phyloP scores from a whole-genome alignment of 169 alveolate genomes.

The Hepatocystis sp. region DNA sequence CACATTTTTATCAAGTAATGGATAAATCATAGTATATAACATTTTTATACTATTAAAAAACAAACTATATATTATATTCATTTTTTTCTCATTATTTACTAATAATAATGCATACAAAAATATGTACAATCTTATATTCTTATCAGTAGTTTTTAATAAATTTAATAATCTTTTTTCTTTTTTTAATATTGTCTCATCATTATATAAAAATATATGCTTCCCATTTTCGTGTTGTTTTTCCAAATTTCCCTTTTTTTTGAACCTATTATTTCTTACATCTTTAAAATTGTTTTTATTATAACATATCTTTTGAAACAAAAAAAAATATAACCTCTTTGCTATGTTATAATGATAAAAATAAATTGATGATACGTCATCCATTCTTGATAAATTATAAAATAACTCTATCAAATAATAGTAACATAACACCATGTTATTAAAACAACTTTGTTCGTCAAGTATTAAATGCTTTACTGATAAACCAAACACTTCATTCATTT shows the following conservation, averaged over 20 bases:
- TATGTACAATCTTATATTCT: slow-evolving; percentile 61
- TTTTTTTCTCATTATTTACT: slow-evolving; percentile 19
- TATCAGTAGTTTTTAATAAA: slow-evolving; percentile 37
- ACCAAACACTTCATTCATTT: neutral
- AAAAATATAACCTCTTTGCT: slow-evolving; percentile 68
- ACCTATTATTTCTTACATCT: slow-evolving; percentile 7
- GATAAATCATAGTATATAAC: slow-evolving; percentile 13
- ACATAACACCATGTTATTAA: slow-evolving; percentile 54
- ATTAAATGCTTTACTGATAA: slow-evolving; percentile 13
- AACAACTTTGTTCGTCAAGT: slow-evolving; percentile 18
- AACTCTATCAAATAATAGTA: slow-evolving; percentile 51
- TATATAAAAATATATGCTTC: neutral
- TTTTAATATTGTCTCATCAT: slow-evolving; percentile 2
- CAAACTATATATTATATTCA: slow-evolving; percentile 19
- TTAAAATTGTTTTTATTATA: neutral
- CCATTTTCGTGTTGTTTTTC: neutral
- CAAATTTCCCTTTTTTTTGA: neutral
- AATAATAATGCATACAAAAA: slow-evolving; percentile 71
- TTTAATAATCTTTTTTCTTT: slow-evolving; percentile 16
- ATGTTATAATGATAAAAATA: slow-evolving; percentile 66
- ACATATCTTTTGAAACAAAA: slow-evolving; percentile 53
- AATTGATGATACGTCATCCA: slow-evolving; percentile 53
- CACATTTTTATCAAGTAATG: slow-evolving; percentile 1
- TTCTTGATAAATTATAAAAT: slow-evolving; percentile 27
- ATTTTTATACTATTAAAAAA: slow-evolving; percentile 65